phyloP scores from a whole-genome alignment of 73 alveolate species.

The Blepharisma stoltei region DNA sequence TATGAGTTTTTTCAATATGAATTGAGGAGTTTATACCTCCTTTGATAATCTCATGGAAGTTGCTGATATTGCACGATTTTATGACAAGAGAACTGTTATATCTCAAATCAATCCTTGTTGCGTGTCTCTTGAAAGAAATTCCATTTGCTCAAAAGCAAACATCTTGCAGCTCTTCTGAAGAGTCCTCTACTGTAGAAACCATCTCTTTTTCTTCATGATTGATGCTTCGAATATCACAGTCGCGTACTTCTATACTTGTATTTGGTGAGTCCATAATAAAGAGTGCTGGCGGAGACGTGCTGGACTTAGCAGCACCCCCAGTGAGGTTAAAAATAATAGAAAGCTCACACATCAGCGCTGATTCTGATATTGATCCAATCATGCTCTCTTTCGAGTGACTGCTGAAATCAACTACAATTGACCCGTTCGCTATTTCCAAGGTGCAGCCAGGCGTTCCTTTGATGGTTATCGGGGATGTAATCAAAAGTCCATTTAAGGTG shows the following conservation, averaged over 20 bases:
- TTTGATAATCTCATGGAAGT: conserved; percentile 25
- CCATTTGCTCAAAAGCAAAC: conserved; percentile 55
- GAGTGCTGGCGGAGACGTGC: conserved; percentile 2
- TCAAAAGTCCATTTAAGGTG: conserved; percentile 36
- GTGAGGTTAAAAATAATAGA: conserved; percentile 35
- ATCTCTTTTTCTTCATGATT: background rate
- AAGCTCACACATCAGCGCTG: conserved; percentile 44
- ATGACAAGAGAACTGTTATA: conserved; percentile 19
- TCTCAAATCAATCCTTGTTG: background rate
- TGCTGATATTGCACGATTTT: conserved; percentile 27
- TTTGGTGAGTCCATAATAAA: conserved; percentile 22
- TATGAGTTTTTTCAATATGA: conserved; percentile 30
- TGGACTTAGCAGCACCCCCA: background rate
- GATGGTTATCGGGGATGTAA: conserved; percentile 45
- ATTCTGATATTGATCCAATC: background rate
- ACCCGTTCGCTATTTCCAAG: conserved; percentile 50
- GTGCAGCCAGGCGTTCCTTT: conserved; percentile 52
- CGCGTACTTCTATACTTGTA: conserved; percentile 47
- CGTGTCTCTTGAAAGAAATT: background rate
- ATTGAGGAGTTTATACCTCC: conserved; percentile 34
- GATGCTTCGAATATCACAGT: conserved; percentile 49
- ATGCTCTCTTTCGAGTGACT: conserved; percentile 25
- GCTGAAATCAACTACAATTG: conserved; percentile 44
- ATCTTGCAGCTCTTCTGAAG: conserved; percentile 35
- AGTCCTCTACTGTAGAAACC: background rate